Evolutionary conservation across 371 early-diverging fungal genomes (phyloP), one percentile per base, ranked within the genome.

Genomic region (Mortierella sp.): DNA sequence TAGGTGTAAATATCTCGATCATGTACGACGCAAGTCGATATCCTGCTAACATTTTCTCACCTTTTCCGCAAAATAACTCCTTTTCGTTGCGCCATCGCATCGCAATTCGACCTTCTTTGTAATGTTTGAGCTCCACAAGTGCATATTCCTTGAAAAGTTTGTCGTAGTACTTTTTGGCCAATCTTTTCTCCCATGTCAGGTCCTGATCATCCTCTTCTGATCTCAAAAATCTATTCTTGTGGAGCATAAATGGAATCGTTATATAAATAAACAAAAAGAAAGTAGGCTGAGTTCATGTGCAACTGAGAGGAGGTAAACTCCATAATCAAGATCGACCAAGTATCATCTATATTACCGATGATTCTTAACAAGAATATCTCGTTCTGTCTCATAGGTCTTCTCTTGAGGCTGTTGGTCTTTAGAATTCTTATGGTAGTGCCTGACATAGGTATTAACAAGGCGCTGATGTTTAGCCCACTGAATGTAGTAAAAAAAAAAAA

Each of bases 131-230:
- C 45, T 96, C 91, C n/a, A 90, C 91, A 4, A 96, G 76, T 19
- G 93, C 92, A 74, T 92, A 96, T 75, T 96, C 96, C 68, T 94
- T 95, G 77, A 93, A 94, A 13, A 96, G 86, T 68, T 87, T 86
- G 68, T 94, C 94, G 66, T 96, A 93, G 76, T 96, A 95, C 70
- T 93, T 92, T 70, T 94, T 93, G 7, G 96, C 95, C 9, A 95
- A 77, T 12, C 95, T 85, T 58, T 92, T 84, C 72, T 94, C 96
- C 96, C 96, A 96, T 2, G 87, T 76, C 49, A 72, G 54, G 17
- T 76, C 85, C 68, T 49, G 83, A 77, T 51, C 79, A 12, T 89
- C 88, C 12, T 87, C 82, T 5, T 89, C 90, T 22, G 66, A 42
- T 43, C 89, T 71, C 35, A 90, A 70, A 72, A 91, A 90, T 68